A percentile compares a stretch with the other conserved stretches of the same genome.
These are phyloP conservation scores for Dactylonectria macrodidyma DNA, from an alignment of 2,329 filamentous ascomycete species.

Conservation along the genomic window DNA sequence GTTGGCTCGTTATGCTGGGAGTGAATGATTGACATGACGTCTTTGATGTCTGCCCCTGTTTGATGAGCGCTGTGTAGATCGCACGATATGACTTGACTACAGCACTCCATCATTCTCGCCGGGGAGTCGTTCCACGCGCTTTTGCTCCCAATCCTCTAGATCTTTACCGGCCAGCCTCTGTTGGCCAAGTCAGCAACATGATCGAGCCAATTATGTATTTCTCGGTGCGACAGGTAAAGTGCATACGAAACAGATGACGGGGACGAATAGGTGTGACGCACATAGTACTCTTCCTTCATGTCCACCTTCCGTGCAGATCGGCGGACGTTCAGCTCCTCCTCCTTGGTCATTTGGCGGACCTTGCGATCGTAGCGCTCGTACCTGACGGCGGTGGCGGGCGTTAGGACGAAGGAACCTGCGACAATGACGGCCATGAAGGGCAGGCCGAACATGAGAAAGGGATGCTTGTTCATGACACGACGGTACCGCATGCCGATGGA, in stretches of 20 bases:
- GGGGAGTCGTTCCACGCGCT: conserved; percentile 88
- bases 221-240: not conserved
- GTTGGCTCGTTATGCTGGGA: conserved; percentile 9
- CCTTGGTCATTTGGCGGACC: conserved; percentile 85
- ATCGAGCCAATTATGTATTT: not conserved
- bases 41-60: not conserved
- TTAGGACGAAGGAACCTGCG: conserved; percentile 92
- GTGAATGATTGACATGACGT: conserved; percentile 2
- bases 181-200: conserved; percentile 33
- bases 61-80: conserved; percentile 15
- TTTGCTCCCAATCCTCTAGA: conserved; percentile 96
- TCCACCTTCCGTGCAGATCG: conserved; percentile 79
- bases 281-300: conserved; percentile 90
- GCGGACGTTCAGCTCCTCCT: conserved; percentile 88
- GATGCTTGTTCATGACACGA: conserved; percentile 79
- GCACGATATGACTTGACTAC: conserved; percentile 31
- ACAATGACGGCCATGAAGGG: conserved; percentile 94
- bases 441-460: conserved; percentile 93
- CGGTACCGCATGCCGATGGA: conserved; percentile 85
- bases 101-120: conserved; percentile 92
- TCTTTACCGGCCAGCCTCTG: conserved; percentile 79
- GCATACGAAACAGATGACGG: not conserved
- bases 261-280: conserved; percentile 61
- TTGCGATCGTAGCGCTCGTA: conserved; percentile 95
- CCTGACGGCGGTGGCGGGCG: conserved; percentile 91